Evolutionary conservation across 192 early-diverging fungal genomes (phyloP), one percentile per base, ranked within the genome.

Genomic region (Haplosporangium gracile): DNA sequence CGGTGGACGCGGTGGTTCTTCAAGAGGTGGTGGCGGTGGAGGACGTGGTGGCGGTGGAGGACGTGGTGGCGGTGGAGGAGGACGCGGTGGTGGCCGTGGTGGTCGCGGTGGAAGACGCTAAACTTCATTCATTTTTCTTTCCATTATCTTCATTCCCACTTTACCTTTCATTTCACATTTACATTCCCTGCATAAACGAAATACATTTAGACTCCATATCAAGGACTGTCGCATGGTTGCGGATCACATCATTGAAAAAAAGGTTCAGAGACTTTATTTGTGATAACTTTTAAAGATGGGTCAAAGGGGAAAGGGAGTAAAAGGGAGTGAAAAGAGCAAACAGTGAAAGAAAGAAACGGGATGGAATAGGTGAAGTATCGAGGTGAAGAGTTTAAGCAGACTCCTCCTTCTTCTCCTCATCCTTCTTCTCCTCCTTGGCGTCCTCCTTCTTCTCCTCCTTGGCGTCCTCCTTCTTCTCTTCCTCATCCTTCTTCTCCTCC

Each of bases 381-480:
- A 40, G 39, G 40, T n/a, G n/a, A 24, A 75, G 24, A 22, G 20
- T 84, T 78, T 83, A 80, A 80, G 82, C 80, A 49, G 80, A 77
- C 74, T 70, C 77, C 78, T 89, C 89, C 68, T 82, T 77, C 81
- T 90, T 77, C 51, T 91, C 80, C 68, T 90, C 83, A 6, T 89
- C 87, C 22, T 90, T 79, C 69, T 76, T 57, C 65, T 88, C 60
- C 34, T 85, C 82, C 63, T 90, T 87, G 34, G 73, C 70, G 45
- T 88, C 77, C 68, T 88, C 77, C 43, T 85, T 72, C 43, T 82
- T 70, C 80, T 90, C 77, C 75, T 89, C 82, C 43, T 78, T 79
- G 49, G 79, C 38, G 74, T 84, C 72, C 29, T 82, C 34, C 70
- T 85, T 60, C 80, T 88, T 74, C 77, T 90, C 42, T 68, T 68